These are phyloP conservation scores for Penicillium sp. DNA, from an alignment of 2,329 filamentous ascomycete species.

Conservation along the genomic window DNA sequence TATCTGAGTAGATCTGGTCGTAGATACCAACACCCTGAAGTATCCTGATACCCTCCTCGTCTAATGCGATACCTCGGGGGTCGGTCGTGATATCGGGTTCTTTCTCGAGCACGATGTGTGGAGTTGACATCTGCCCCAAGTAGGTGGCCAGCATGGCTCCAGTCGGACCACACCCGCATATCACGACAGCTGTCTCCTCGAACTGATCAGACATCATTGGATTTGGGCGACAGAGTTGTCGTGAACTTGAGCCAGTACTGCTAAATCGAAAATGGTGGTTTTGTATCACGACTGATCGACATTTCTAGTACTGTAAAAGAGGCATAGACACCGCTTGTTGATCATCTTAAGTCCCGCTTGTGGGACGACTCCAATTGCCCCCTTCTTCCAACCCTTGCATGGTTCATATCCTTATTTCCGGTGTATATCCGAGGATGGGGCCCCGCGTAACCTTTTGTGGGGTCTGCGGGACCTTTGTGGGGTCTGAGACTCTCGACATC, in stretches of 20 bases:
- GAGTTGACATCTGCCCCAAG: constrained; percentile 24
- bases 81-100: constrained; percentile 33
- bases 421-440: background rate
- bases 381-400: background rate
- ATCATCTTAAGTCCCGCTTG: background rate
- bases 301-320: background rate
- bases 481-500: background rate
- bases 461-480: background rate
- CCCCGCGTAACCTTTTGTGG: background rate
- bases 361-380: background rate
- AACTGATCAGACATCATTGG: constrained; percentile 1
- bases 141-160: constrained; percentile 33
- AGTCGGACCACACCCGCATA: constrained; percentile 38
- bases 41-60: constrained; percentile 35
- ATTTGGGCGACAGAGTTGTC: too few relatives aligned
- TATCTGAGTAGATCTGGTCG: constrained; percentile 26
- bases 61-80: constrained; percentile 35
- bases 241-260: too few relatives aligned
- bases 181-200: constrained; percentile 31
- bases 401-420: background rate
- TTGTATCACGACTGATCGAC: background rate
- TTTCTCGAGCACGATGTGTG: constrained; percentile 32
- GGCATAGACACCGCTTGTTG: background rate
- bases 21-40: constrained; percentile 34
- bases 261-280: too few relatives aligned